Evolutionary conservation across 768 basidiomycete species (phyloP).

Genomic region (Tephrocybe sp.): DNA sequence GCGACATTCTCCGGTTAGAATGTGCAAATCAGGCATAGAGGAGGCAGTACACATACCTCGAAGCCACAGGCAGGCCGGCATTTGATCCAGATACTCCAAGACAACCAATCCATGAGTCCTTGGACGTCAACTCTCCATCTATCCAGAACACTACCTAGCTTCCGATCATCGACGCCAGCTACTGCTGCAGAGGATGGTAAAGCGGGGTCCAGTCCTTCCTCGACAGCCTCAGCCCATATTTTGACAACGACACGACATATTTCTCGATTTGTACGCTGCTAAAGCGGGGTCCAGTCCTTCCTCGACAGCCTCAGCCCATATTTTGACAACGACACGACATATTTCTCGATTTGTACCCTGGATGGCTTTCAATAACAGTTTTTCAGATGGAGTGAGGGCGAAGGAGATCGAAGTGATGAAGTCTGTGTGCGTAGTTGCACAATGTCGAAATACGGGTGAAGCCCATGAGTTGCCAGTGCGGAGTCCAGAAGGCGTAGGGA

Average conservation of each 20-base stretch:
- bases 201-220: slow-evolving; percentile 21
- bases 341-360: slow-evolving; percentile 42
- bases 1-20: background rate
- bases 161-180: background rate
- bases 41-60: slow-evolving; percentile 35
- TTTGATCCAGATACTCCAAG: slow-evolving; percentile 51
- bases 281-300: slow-evolving; percentile 24
- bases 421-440: slow-evolving; percentile 29
- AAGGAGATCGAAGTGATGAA: slow-evolving; percentile 9
- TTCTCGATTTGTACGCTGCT: slow-evolving; percentile 38
- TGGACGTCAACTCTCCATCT: slow-evolving; percentile 36
- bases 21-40: background rate
- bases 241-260: slow-evolving; percentile 45
- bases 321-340: slow-evolving; percentile 41
- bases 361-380: slow-evolving; percentile 25
- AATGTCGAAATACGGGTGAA: slow-evolving; percentile 26
- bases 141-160: slow-evolving; percentile 11
- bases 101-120: slow-evolving; percentile 48
- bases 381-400: slow-evolving; percentile 27
- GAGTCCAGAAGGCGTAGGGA: background rate
- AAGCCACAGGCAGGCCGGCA: slow-evolving; percentile 45
- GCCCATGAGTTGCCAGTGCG: slow-evolving; percentile 23
- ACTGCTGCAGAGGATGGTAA: background rate
- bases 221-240: slow-evolving; percentile 47
- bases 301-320: slow-evolving; percentile 46